These are phyloP conservation scores for Brassica rapa DNA, from an alignment of 345 rosid genomes.

Conservation along the genomic window DNA sequence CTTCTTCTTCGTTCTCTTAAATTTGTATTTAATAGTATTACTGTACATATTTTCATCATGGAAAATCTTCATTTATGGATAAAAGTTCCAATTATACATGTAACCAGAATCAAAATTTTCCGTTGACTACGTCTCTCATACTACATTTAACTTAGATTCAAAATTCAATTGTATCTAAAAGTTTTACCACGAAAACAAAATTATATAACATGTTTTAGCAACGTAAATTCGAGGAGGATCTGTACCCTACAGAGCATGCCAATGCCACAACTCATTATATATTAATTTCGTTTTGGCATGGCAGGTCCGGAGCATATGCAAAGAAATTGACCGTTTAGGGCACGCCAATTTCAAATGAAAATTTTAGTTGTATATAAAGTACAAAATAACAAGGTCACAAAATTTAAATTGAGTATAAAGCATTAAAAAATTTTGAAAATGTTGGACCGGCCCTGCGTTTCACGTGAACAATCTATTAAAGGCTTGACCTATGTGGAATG, in stretches of 20 bases:
- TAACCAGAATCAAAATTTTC: background rate
- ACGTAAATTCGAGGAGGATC: background rate
- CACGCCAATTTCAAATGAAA: no score
- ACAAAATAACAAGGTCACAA: no score
- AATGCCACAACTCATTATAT: background rate
- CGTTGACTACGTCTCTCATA: background rate
- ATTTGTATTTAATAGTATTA: background rate
- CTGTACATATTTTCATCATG: background rate
- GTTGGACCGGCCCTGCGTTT: no score
- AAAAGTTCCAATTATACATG: background rate
- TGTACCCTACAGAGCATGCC: background rate
- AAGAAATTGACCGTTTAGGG: no score
- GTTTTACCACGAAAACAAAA: background rate
- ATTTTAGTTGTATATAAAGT: no score
- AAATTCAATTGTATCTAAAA: background rate
- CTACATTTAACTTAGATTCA: background rate
- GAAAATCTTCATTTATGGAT: background rate
- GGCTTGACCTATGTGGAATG: background rate
- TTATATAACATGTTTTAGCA: no score
- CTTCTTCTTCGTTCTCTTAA: background rate
- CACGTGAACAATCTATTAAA: background rate
- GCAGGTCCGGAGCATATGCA: no score
- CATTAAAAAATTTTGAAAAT: no score
- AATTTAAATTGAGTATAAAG: no score
- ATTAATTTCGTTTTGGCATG: no score